phyloP scores from a whole-genome alignment of 2,329 filamentous ascomycete species.

The Juglanconis oblonga region DNA sequence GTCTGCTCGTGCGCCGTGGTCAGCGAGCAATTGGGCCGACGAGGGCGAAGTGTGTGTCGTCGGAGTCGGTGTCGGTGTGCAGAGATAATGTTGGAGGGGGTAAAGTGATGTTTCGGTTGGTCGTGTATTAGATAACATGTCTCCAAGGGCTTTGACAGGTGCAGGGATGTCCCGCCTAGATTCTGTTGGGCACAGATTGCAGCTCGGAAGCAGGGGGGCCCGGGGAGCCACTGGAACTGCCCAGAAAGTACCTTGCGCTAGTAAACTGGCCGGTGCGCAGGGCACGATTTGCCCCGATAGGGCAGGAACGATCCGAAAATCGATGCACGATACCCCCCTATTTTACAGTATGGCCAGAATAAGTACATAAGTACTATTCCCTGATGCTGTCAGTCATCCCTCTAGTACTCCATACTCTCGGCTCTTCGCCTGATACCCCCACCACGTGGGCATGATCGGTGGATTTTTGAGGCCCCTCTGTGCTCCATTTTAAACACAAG shows the following conservation, averaged over 20 bases:
- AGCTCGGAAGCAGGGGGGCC: neutral
- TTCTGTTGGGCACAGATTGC: neutral
- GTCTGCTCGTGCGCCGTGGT: conserved; percentile 2
- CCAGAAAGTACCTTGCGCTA: no score
- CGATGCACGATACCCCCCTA: no score
- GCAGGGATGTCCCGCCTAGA: conserved; percentile 7
- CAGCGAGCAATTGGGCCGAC: neutral
- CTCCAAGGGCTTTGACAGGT: neutral
- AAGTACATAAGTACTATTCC: no score
- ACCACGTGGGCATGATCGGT: neutral
- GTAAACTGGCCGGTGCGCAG: no score
- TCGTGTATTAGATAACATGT: conserved; percentile 10
- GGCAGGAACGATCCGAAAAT: no score
- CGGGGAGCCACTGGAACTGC: no score
- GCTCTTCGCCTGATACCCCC: neutral
- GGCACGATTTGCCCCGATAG: no score
- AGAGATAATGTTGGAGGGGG: conserved; percentile 5
- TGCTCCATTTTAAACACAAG: neutral
- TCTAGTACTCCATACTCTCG: neutral
- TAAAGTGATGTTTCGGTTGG: conserved; percentile 14
- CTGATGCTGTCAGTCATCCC: neutral
- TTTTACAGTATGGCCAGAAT: no score
- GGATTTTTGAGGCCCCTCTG: neutral
- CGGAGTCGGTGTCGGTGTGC: conserved; percentile 16
- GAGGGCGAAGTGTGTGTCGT: neutral